These are phyloP conservation scores for Didymella segeticola DNA, from an alignment of 2,329 filamentous ascomycete genomes.

Conservation along the genomic window DNA sequence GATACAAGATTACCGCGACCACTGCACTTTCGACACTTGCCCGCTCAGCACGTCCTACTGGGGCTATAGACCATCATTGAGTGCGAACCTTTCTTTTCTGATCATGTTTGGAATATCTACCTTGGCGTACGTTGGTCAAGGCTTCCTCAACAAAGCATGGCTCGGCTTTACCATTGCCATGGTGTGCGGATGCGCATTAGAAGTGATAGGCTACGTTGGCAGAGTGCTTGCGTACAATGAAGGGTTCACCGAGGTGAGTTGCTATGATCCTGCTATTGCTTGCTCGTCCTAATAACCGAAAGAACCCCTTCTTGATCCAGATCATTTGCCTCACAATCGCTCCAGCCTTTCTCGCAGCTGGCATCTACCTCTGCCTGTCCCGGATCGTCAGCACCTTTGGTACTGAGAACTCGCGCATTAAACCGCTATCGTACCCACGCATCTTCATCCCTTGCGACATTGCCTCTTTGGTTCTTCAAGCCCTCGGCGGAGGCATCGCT, in stretches of 20 bases:
- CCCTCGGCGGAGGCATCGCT: conserved; percentile 53
- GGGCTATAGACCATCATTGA: conserved; percentile 53
- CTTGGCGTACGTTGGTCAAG: conserved; percentile 48
- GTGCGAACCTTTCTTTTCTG: conserved; percentile 52
- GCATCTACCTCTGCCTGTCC: conserved; percentile 69
- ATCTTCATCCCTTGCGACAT: conserved; percentile 60
- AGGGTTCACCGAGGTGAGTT: conserved; percentile 58
- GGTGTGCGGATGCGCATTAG: conserved; percentile 62
- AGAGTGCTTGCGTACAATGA: conserved; percentile 64
- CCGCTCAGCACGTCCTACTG: conserved; percentile 47
- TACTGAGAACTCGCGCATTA: conserved; percentile 51
- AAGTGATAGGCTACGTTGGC: conserved; percentile 69
- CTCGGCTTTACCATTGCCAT: conserved; percentile 58
- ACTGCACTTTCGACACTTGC: conserved; percentile 13
- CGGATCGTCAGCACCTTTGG: conserved; percentile 51
- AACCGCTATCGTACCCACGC: conserved; percentile 55
- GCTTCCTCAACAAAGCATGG: conserved; percentile 47
- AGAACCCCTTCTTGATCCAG: conserved; percentile 69
- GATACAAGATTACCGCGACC: conserved; percentile 1
- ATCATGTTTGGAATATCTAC: conserved; percentile 54
- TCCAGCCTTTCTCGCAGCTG: conserved; percentile 64
- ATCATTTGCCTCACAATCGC: conserved; percentile 67
- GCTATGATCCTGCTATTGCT: neutral
- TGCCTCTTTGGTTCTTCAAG: conserved; percentile 54
- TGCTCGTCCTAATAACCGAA: conserved; percentile 6